phyloP scores from a whole-genome alignment of 768 basidiomycete species.

The Leccinum pellstonianum region DNA sequence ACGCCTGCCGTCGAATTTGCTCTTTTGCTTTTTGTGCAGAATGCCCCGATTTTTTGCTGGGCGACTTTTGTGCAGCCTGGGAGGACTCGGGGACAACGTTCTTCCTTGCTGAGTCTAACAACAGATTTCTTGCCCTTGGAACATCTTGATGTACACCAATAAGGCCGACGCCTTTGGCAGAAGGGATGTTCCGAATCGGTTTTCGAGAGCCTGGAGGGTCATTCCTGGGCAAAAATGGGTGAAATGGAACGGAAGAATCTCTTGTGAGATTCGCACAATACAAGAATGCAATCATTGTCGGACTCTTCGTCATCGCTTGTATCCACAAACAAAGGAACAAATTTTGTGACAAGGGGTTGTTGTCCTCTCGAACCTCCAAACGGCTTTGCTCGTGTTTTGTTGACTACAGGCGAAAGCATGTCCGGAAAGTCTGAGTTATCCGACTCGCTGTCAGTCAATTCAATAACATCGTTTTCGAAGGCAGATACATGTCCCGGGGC shows the following conservation, averaged over 20 bases:
- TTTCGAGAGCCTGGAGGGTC: conserved; percentile 50
- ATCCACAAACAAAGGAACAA: conserved; percentile 28
- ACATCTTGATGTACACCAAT: conserved; percentile 8
- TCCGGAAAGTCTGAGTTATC: conserved; percentile 22
- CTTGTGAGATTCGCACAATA: conserved; percentile 32
- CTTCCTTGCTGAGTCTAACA: conserved; percentile 16
- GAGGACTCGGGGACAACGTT: background rate
- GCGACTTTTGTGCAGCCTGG: conserved; percentile 10
- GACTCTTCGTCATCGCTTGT: conserved; percentile 33
- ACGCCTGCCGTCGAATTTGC: conserved; percentile 43
- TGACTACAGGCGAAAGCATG: conserved; percentile 24
- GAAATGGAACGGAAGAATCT: conserved; percentile 1
- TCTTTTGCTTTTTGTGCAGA: conserved; percentile 40
- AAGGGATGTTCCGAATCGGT: conserved; percentile 36
- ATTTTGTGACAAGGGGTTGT: background rate
- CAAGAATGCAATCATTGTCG: conserved; percentile 39
- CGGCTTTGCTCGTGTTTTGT: conserved; percentile 8
- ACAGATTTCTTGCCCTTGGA: conserved; percentile 1
- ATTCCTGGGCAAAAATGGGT: conserved; percentile 31
- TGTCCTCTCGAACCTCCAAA: conserved; percentile 9
- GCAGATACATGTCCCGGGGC: background rate
- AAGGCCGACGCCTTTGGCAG: conserved; percentile 2
- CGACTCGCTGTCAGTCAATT: conserved; percentile 32
- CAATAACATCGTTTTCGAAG: conserved; percentile 24
- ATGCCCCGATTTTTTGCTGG: conserved; percentile 25